Evolutionary conservation across 2,329 filamentous ascomycete species (phyloP).

Genomic region (Aspergillus alliaceus): DNA sequence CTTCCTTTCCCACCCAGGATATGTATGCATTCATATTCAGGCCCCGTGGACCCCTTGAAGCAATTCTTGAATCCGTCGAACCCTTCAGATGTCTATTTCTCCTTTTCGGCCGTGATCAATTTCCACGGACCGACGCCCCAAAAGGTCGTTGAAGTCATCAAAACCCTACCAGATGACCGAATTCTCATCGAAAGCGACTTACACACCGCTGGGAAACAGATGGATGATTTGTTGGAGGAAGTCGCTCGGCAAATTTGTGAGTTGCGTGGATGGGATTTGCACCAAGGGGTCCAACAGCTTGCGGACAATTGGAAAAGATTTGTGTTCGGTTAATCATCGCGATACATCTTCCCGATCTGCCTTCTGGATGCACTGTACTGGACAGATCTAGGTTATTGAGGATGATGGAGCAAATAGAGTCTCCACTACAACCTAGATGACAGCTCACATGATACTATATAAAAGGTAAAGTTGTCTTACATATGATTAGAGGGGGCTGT

Average conservation of each 20-base stretch:
- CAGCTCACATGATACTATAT: no score
- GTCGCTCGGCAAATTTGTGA: conserved; percentile 74
- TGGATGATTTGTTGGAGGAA: conserved; percentile 76
- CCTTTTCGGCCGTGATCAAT: conserved; percentile 84
- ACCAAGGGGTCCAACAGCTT: conserved; percentile 67
- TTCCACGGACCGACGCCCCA: conserved; percentile 56
- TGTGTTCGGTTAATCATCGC: conserved; percentile 58
- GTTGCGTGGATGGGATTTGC: conserved; percentile 74
- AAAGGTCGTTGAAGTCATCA: conserved; percentile 67
- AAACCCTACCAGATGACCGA: conserved; percentile 71
- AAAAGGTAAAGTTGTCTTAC: no score
- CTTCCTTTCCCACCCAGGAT: conserved; percentile 81
- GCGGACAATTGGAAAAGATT: conserved; percentile 77
- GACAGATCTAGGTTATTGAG: background rate
- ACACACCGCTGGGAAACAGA: conserved; percentile 74
- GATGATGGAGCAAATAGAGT: background rate
- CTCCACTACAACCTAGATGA: background rate
- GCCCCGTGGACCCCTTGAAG: conserved; percentile 69
- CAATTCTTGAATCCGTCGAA: conserved; percentile 75
- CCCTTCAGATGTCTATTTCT: conserved; percentile 79
- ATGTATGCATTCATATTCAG: conserved; percentile 92
- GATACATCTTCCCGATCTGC: background rate
- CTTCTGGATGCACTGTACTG: no score
- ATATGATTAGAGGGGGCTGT: no score
- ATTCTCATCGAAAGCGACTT: conserved; percentile 89